Evolutionary conservation across 2,329 filamentous ascomycete species (phyloP), one percentile per base, ranked within the genome.

Genomic region (Capronia epimyces): DNA sequence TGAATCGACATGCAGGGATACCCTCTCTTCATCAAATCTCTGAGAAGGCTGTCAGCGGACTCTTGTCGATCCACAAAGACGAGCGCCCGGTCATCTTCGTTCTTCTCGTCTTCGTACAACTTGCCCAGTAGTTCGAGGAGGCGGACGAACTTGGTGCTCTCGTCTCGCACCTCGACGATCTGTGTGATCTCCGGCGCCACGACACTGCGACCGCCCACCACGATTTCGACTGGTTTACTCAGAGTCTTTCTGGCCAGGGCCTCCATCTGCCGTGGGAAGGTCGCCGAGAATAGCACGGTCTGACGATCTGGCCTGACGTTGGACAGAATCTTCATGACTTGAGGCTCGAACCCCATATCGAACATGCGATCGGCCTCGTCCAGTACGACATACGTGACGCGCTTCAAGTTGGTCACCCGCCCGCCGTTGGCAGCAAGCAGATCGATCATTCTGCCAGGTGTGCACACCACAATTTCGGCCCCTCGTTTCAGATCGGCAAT

Each of bases 361-460:
- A 97, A 96, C 93, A 98, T 97, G 56, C 93, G 86, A 69, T 98
- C 93, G 42, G 93, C 93, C 71, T 98, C 93, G 66, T 98, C 93
- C 32, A 98, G 80, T 9, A 98, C 93, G 20, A 96, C 83, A 66
- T 97, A 98, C 0, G 89, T 93, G 10, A 95, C 88, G 57, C 93
- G 81, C 60, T 80, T 83, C 50, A 98, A 76, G 64, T 94, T 97
- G 10, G 91, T 95, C 8, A 97, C 90, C 56, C 90, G 82, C n/a
- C 91, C 91, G 59, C 87, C 85, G 65, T 97, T 98, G 45, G 90
- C 89, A 34, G 89, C 88, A 25, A 98, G 75, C 15, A 98, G 79
- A 74, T 98, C 93, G 63, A 98, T 96, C 77, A 97, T 86, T 50
- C 93, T 86, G 18, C 93, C 93, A 13, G 93, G 89, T 0, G 93